A percentile compares a stretch with the other conserved stretches of the same genome.
Evolutionary conservation across 73 alveolate species (phyloP).

Genomic region (Symbiodinium natans): DNA sequence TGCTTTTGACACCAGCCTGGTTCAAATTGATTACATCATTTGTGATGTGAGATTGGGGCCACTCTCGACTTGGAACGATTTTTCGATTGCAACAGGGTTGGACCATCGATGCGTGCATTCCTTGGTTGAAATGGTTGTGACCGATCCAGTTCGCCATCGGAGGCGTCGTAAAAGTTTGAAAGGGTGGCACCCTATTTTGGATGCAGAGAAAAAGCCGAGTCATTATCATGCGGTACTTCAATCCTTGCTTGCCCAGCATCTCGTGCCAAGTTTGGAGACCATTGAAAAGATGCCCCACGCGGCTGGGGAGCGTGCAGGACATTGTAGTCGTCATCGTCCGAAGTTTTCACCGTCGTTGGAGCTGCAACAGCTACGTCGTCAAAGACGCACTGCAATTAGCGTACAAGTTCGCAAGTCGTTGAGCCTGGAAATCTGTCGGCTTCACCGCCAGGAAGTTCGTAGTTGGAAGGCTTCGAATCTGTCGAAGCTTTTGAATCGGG

Average conservation of each 20-base stretch:
- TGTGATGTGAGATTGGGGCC: not conserved
- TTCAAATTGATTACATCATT: not conserved
- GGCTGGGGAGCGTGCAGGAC: not conserved
- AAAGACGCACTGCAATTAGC: no score
- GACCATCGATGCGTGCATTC: constrained; percentile 10
- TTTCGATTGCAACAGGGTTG: not conserved
- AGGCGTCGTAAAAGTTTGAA: not conserved
- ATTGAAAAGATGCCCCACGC: not conserved
- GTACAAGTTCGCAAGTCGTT: no score
- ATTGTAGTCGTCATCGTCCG: not conserved
- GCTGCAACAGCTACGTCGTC: no score
- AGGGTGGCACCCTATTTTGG: not conserved
- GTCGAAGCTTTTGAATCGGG: no score
- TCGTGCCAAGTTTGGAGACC: not conserved
- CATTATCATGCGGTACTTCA: not conserved
- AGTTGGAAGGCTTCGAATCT: no score
- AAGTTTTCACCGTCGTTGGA: no score
- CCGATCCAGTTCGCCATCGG: not conserved
- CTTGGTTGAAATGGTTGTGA: not conserved
- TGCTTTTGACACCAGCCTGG: no score
- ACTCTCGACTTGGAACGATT: not conserved
- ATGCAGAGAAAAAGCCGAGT: not conserved
- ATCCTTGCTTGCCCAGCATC: not conserved
- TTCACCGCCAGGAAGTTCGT: no score
- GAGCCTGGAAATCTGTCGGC: no score